Percentiles rank a stretch among this genome's conserved stretches.
These are phyloP conservation scores for Mediolabrus comicus DNA, from an alignment of 108 stramenopile species.

Conservation along the genomic window DNA sequence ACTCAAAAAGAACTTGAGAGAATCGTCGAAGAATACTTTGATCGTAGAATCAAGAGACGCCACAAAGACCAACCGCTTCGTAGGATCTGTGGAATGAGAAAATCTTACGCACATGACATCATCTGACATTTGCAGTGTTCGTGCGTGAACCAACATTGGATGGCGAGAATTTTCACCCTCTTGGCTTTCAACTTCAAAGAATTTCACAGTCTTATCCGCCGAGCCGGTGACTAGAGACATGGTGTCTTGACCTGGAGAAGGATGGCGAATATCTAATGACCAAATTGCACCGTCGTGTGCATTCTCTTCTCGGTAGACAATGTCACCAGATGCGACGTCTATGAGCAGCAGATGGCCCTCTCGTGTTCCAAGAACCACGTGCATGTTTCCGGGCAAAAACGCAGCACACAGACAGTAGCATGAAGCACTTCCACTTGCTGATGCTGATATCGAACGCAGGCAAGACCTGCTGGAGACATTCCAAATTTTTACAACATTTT, in stretches of 20 bases:
- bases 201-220: slow-evolving; percentile 94
- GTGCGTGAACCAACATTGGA: slow-evolving; percentile 86
- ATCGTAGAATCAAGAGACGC: slow-evolving; percentile 93
- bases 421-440: slow-evolving; percentile 23
- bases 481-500: slow-evolving; percentile 91
- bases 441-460: slow-evolving; percentile 69
- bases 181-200: slow-evolving; percentile 90
- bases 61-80: slow-evolving; percentile 77
- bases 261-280: slow-evolving; percentile 75
- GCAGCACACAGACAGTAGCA: slow-evolving; percentile 90
- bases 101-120: slow-evolving; percentile 94
- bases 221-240: slow-evolving; percentile 84
- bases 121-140: slow-evolving; percentile 92
- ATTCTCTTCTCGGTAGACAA: slow-evolving; percentile 61
- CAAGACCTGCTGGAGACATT: slow-evolving; percentile 83
- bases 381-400: slow-evolving; percentile 91
- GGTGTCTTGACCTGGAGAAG: slow-evolving; percentile 45
- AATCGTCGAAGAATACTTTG: slow-evolving; percentile 98
- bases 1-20: slow-evolving; percentile 96
- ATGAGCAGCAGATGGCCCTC: slow-evolving; percentile 80
- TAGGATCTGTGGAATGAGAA: slow-evolving; percentile 71
- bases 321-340: slow-evolving; percentile 87
- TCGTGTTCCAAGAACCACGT: slow-evolving; percentile 82
- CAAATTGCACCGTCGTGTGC: slow-evolving; percentile 91
- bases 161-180: slow-evolving; percentile 43